phyloP scores from a whole-genome alignment of 2,329 filamentous ascomycete genomes.

The Clarireedia sp. region DNA sequence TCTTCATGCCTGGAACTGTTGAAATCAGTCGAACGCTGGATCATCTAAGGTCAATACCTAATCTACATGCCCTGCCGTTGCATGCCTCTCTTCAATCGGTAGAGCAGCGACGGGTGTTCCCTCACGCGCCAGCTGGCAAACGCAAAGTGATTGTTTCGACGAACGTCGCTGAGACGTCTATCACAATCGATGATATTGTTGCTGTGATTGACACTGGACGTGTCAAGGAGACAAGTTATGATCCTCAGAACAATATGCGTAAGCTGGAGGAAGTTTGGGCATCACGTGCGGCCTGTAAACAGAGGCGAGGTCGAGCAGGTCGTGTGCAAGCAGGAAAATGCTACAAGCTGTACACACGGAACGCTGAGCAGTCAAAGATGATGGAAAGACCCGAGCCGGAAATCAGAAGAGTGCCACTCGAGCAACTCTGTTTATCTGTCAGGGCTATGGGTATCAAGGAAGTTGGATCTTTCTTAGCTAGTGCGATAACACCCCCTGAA shows the following conservation, averaged over 20 bases:
- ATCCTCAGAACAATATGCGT: slow-evolving; percentile 86
- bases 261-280: slow-evolving; percentile 94
- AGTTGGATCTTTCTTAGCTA: slow-evolving; percentile 71
- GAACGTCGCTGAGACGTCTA: slow-evolving; percentile 96
- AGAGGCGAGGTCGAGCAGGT: slow-evolving; percentile 85
- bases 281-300: slow-evolving; percentile 87
- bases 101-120: slow-evolving; percentile 84
- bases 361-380: slow-evolving; percentile 76
- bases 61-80: slow-evolving; percentile 73
- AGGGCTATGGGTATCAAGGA: slow-evolving; percentile 89
- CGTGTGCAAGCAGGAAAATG: slow-evolving; percentile 85
- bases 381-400: slow-evolving; percentile 83
- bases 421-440: slow-evolving; percentile 90
- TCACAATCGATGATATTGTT: slow-evolving; percentile 95
- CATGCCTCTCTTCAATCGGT: slow-evolving; percentile 85
- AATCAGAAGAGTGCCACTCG: slow-evolving; percentile 83
- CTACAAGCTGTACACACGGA: slow-evolving; percentile 90
- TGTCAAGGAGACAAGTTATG: slow-evolving; percentile 95
- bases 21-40: slow-evolving; percentile 81
- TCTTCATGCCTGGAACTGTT: slow-evolving; percentile 85
- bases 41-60: slow-evolving; percentile 54
- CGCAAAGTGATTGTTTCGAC: slow-evolving; percentile 91
- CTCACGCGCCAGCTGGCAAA: slow-evolving; percentile 64
- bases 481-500: slow-evolving; percentile 83
- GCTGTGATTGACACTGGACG: slow-evolving; percentile 92